phyloP scores from a whole-genome alignment of 2,329 filamentous ascomycete genomes.

The Pseudogymnoascus sp. region DNA sequence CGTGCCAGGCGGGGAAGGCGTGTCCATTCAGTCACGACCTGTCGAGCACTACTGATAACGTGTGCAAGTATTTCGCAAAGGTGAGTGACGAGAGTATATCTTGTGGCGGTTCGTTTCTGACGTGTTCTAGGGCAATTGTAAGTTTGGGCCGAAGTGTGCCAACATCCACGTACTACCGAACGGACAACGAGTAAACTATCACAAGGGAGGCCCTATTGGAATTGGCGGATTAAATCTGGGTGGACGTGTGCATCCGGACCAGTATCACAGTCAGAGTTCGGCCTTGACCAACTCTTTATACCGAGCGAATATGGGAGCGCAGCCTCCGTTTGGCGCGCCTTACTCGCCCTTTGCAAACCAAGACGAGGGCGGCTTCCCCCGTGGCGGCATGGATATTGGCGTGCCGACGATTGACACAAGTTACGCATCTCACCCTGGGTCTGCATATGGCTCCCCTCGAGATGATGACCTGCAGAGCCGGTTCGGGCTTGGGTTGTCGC shows the following conservation, averaged over 20 bases:
- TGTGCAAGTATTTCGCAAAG: conserved; percentile 99
- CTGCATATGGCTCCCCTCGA: conserved; percentile 73
- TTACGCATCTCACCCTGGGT: conserved; percentile 41
- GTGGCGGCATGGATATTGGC: conserved; percentile 34
- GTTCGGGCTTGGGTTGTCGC: conserved; percentile 69
- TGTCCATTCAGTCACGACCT: conserved; percentile 96
- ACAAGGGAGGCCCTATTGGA: conserved; percentile 56
- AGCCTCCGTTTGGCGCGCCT: conserved; percentile 31
- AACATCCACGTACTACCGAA: conserved; percentile 93
- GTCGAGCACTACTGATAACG: conserved; percentile 72
- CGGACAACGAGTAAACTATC: conserved; percentile 80
- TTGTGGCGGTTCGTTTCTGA: background rate
- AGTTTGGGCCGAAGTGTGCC: conserved; percentile 96
- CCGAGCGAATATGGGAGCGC: conserved; percentile 44
- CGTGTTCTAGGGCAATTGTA: conserved; percentile 76
- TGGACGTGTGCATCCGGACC: conserved; percentile 59
- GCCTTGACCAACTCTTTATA: conserved; percentile 68
- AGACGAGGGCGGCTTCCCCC: conserved; percentile 45
- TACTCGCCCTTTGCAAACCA: conserved; percentile 34
- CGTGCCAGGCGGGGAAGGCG: conserved; percentile 90
- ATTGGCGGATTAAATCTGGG: conserved; percentile 47
- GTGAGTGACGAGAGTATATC: conserved; percentile 40
- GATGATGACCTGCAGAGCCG: conserved; percentile 54
- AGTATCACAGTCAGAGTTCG: conserved; percentile 57
- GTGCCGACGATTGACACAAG: conserved; percentile 48